phyloP scores from a whole-genome alignment of 148 eudicot species.

The Chenopodium formosanum region DNA sequence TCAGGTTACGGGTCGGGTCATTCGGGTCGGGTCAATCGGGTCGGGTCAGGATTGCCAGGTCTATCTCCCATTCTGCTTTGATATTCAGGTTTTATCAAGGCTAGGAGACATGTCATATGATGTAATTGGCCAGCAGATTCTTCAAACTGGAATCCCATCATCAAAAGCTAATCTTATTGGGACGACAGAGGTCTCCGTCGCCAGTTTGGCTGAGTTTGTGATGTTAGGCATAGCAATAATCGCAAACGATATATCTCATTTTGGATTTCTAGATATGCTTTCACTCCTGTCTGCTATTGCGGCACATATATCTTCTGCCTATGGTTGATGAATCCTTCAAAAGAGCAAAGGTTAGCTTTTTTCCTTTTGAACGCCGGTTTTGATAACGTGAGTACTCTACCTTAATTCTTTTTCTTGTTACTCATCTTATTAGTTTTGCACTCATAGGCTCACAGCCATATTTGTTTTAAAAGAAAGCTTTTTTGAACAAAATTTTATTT shows the following conservation, averaged over 20 bases:
- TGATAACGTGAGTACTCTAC: conserved; percentile 30
- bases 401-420: background rate
- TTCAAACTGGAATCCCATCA: no score
- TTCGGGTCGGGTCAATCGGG: no score
- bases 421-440: background rate
- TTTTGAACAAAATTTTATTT: background rate
- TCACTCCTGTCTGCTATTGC: conserved; percentile 77
- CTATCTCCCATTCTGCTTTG: no score
- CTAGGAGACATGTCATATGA: no score
- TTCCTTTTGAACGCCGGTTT: conserved; percentile 43
- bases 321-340: conserved; percentile 78
- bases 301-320: conserved; percentile 76
- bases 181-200: conserved; percentile 5
- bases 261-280: conserved; percentile 72
- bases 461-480: background rate
- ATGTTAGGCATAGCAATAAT: conserved; percentile 87
- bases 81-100: no score
- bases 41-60: no score
- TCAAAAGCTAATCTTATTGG: no score
- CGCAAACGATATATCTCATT: conserved; percentile 80
- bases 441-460: background rate
- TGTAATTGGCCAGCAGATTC: no score
- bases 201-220: conserved; percentile 84
- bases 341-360: conserved; percentile 67
- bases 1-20: no score